Conservation (phyloP, 192 early-diverging fungal species). For the Chytriomyces confervae region DNA sequence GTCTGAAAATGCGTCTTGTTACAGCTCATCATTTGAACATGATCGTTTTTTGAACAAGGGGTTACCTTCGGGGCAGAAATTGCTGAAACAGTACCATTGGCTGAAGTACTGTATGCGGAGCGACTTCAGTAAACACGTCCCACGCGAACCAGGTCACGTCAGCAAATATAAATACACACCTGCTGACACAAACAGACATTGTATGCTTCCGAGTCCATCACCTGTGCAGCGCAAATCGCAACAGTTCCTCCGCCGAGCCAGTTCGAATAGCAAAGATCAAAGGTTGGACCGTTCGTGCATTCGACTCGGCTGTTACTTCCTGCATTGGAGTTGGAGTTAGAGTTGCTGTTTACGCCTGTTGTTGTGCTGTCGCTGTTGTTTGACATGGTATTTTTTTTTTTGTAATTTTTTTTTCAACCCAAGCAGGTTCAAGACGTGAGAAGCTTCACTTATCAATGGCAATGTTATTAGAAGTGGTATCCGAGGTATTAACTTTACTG, state of each 20-base stretch:
- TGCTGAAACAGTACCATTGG: not conserved
- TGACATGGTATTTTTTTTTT: too few relatives aligned
- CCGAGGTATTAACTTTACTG: too few relatives aligned
- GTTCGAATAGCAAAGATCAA: not conserved
- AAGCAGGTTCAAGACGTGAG: too few relatives aligned
- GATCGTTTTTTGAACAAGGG: too few relatives aligned
- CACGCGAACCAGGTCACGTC: not conserved
- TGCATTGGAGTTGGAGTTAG: too few relatives aligned
- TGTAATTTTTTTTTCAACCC: too few relatives aligned
- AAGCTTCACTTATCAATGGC: too few relatives aligned
- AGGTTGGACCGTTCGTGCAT: not conserved
- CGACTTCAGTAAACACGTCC: not conserved
- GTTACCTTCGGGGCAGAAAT: not conserved
- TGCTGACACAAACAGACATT: not conserved
- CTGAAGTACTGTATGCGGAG: not conserved
- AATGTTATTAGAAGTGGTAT: too few relatives aligned
- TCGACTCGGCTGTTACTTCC: not conserved
- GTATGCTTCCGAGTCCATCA: not conserved
- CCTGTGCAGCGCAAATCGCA: not conserved
- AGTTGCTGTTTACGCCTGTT: too few relatives aligned
- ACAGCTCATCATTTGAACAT: too few relatives aligned
- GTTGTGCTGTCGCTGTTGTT: too few relatives aligned
- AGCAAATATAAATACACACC: not conserved
- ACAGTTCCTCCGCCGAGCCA: constrained; percentile 4
- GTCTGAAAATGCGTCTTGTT: not conserved